These are phyloP conservation scores for Apiospora aurea DNA, from an alignment of 2,329 filamentous ascomycete species.

Conservation along the genomic window DNA sequence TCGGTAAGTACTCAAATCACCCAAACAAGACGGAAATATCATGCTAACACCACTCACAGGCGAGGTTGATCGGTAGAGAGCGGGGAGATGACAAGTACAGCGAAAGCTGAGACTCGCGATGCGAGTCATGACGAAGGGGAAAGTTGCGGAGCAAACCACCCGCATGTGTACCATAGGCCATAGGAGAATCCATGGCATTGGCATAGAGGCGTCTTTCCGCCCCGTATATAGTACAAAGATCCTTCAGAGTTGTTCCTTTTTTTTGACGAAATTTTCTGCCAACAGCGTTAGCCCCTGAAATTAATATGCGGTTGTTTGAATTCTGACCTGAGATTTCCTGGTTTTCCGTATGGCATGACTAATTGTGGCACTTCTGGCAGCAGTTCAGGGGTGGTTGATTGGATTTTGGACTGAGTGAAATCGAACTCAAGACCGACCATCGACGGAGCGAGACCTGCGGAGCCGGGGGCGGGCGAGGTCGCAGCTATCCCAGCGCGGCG, in stretches of 20 bases:
- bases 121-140: slow-evolving; percentile 25
- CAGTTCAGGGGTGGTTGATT: background rate
- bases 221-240: slow-evolving; percentile 29
- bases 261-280: slow-evolving; percentile 18
- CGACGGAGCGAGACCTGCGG: slow-evolving; percentile 8
- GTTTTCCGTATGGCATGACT: background rate
- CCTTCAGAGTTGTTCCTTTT: slow-evolving; percentile 21
- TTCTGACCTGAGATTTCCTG: background rate
- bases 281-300: background rate
- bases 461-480: slow-evolving; percentile 22
- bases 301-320: background rate
- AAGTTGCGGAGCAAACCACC: slow-evolving; percentile 26
- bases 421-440: background rate
- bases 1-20: slow-evolving; percentile 64
- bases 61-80: slow-evolving; percentile 65
- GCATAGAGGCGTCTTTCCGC: slow-evolving; percentile 27
- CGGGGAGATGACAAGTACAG: slow-evolving; percentile 20
- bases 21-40: background rate
- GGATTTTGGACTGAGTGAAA: background rate
- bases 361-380: background rate
- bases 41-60: slow-evolving; percentile 53
- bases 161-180: slow-evolving; percentile 41
- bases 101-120: slow-evolving; percentile 30
- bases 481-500: slow-evolving; percentile 34
- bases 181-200: slow-evolving; percentile 27